Evolutionary conservation across 306 rosid genomes (phyloP).

Genomic region (Cicer bijugum): DNA sequence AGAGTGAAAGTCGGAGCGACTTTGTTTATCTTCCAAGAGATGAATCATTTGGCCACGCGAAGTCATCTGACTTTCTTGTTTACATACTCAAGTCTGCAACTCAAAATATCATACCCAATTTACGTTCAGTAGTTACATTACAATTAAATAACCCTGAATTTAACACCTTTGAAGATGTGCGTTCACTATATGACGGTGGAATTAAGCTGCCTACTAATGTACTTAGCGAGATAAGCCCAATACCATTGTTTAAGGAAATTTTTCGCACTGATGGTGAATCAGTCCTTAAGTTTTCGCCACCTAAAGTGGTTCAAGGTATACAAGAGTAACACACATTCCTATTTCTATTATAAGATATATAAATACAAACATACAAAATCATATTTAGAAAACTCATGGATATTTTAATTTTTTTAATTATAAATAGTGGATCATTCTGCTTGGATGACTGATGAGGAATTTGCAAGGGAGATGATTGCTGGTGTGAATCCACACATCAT

Average conservation of each 20-base stretch:
- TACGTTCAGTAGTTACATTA: conserved; percentile 47
- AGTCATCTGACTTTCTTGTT: conserved; percentile 67
- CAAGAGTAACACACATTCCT: conserved; percentile 4
- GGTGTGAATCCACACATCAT: conserved; percentile 75
- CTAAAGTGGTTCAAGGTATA: conserved; percentile 73
- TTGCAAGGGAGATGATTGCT: conserved; percentile 75
- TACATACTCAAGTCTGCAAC: conserved; percentile 65
- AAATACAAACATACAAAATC: not conserved
- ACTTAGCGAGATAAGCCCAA: conserved; percentile 57
- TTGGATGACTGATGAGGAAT: conserved; percentile 85
- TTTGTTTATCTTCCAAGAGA: conserved; percentile 75
- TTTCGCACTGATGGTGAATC: conserved; percentile 68
- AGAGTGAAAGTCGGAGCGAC: conserved; percentile 55
- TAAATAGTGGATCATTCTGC: conserved; percentile 58
- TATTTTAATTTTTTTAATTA: conserved; percentile 31
- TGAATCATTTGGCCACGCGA: conserved; percentile 73
- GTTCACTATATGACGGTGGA: conserved; percentile 69
- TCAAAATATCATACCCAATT: conserved; percentile 55
- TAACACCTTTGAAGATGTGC: conserved; percentile 63
- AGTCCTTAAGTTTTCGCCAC: conserved; percentile 59
- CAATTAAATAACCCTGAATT: conserved; percentile 51
- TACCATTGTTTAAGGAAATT: conserved; percentile 63
- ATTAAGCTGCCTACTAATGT: conserved; percentile 54
- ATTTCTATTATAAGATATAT: not conserved
- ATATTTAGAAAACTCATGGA: not conserved